These are phyloP conservation scores for Cercospora sesami DNA, from an alignment of 2,329 filamentous ascomycete species.

Conservation along the genomic window DNA sequence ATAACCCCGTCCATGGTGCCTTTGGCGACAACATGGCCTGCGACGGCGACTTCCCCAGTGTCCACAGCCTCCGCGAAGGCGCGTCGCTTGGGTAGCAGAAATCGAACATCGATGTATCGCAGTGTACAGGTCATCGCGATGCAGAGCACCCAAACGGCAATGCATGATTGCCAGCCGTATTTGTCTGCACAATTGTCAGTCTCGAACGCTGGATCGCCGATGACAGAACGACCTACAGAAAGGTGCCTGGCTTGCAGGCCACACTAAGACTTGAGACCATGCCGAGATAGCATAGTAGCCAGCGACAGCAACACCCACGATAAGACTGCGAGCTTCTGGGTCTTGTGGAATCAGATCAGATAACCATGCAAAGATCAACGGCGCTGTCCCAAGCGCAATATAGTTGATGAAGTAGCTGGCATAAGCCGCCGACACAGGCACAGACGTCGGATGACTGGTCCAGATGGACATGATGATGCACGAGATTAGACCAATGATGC, in stretches of 20 bases:
- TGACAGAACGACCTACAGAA: constrained; percentile 36
- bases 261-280: constrained; percentile 55
- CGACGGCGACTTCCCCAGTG: constrained; percentile 24
- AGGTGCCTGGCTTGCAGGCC: constrained; percentile 54
- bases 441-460: constrained; percentile 48
- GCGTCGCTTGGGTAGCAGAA: constrained; percentile 36
- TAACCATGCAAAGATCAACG: constrained; percentile 56
- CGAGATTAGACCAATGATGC: constrained; percentile 49
- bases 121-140: constrained; percentile 49
- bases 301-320: constrained; percentile 53
- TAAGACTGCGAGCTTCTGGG: constrained; percentile 52
- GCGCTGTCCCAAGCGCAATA: constrained; percentile 52
- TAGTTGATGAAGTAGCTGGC: constrained; percentile 55
- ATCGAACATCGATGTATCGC: constrained; percentile 49
- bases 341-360: constrained; percentile 54
- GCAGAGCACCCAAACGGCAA: constrained; percentile 49
- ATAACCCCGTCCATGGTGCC: constrained; percentile 8
- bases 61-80: constrained; percentile 27
- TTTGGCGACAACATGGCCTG: constrained; percentile 21
- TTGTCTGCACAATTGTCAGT: constrained; percentile 32
- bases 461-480: constrained; percentile 57
- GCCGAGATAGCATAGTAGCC: constrained; percentile 54
- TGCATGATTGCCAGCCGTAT: constrained; percentile 52
- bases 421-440: constrained; percentile 51
- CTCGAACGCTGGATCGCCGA: no score